phyloP scores from a whole-genome alignment of 345 rosid species.

The Litchi chinensis region DNA sequence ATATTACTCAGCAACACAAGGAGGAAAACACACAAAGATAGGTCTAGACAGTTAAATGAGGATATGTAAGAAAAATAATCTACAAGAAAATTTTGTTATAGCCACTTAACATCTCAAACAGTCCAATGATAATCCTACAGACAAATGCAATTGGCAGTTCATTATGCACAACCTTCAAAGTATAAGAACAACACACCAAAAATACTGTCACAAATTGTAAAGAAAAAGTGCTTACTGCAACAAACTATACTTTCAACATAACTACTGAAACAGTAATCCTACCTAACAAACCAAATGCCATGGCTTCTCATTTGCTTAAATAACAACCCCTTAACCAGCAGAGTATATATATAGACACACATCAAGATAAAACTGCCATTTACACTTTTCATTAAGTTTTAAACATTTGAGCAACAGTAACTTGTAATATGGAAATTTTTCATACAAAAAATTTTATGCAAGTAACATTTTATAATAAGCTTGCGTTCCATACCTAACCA shows the following conservation, averaged over 20 bases:
- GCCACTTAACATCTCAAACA: background rate
- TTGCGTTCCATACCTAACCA: constrained; percentile 74
- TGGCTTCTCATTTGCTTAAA: background rate
- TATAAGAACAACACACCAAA: background rate
- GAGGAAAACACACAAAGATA: background rate
- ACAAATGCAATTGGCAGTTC: background rate
- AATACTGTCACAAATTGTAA: background rate
- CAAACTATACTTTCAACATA: background rate
- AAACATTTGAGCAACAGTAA: background rate
- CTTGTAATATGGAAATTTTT: background rate
- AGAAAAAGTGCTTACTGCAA: background rate
- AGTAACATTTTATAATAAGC: background rate
- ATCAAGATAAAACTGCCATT: background rate
- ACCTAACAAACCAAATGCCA: background rate
- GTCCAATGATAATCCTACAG: background rate
- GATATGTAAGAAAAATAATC: background rate
- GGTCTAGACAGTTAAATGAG: background rate
- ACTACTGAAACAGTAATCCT: background rate
- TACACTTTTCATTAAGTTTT: background rate
- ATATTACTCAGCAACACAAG: background rate
- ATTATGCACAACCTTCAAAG: background rate
- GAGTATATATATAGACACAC: background rate
- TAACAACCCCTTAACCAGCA: background rate
- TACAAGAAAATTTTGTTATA: background rate
- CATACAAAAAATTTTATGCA: background rate